Conservation (phyloP, 2,329 filamentous ascomycete species). For the Chrysosporium queenslandicum region DNA sequence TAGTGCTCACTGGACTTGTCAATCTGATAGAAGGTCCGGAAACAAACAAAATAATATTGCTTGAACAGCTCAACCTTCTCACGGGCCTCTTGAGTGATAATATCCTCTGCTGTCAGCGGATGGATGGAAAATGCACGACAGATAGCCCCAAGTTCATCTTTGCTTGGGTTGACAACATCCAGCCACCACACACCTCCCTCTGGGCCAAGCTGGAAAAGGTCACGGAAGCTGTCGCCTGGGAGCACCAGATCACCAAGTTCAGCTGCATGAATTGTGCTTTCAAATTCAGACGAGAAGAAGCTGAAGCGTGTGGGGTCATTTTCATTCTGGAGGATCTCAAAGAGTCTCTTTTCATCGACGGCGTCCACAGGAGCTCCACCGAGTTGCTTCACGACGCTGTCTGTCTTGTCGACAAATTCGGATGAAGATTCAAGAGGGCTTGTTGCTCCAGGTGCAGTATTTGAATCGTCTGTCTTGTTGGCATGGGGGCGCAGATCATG, state of each 20-base stretch:
- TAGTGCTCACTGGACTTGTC: slow-evolving; percentile 71
- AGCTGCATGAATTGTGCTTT: slow-evolving; percentile 83
- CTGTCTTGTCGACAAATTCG: slow-evolving; percentile 23
- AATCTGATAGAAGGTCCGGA: slow-evolving; percentile 81
- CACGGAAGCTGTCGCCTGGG: slow-evolving; percentile 79
- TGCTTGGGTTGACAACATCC: slow-evolving; percentile 80
- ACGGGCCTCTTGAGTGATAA: slow-evolving; percentile 84
- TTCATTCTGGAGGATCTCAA: slow-evolving; percentile 33
- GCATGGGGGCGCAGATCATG: slow-evolving; percentile 48
- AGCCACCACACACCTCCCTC: slow-evolving; percentile 95
- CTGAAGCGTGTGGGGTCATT: slow-evolving; percentile 73
- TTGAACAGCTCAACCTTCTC: slow-evolving; percentile 98
- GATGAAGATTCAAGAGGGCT: slow-evolving; percentile 23
- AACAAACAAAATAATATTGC: slow-evolving; percentile 96
- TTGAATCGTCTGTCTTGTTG: slow-evolving; percentile 28
- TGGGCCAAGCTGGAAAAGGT: slow-evolving; percentile 64
- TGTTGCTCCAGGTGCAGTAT: slow-evolving; percentile 26
- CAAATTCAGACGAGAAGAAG: slow-evolving; percentile 92
- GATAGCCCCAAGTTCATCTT: slow-evolving; percentile 76
- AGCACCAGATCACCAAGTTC: slow-evolving; percentile 81
- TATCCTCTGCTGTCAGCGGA: slow-evolving; percentile 91
- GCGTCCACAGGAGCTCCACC: slow-evolving; percentile 17
- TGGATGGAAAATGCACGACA: slow-evolving; percentile 94
- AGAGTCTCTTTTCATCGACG: slow-evolving; percentile 27
- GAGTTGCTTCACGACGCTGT: slow-evolving; percentile 29